phyloP scores from a whole-genome alignment of 345 rosid species.

The Pelargonium nanum region DNA sequence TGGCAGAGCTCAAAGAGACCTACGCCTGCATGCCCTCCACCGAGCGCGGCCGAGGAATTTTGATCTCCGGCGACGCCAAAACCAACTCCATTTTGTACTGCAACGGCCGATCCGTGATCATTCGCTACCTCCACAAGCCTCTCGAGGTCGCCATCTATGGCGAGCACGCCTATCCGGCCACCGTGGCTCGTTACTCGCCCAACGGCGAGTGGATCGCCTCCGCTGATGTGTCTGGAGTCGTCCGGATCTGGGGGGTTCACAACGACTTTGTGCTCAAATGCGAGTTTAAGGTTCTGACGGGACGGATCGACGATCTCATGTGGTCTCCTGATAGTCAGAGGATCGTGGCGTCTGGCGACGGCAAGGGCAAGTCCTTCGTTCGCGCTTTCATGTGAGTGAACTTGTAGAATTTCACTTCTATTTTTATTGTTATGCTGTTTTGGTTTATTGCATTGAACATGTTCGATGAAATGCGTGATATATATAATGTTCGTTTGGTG shows the following conservation, averaged over 20 bases:
- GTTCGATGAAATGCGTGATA: no score
- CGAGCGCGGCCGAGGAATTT: constrained; percentile 88
- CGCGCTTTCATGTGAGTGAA: constrained; percentile 85
- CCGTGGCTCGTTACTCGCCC: constrained; percentile 89
- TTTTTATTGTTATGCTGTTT: background rate
- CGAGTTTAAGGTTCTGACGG: constrained; percentile 84
- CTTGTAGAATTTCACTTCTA: background rate
- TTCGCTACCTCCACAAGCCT: constrained; percentile 71
- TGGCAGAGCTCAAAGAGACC: constrained; percentile 57
- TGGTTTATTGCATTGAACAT: background rate
- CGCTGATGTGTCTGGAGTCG: constrained; percentile 75
- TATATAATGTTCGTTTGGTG: no score
- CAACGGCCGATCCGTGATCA: constrained; percentile 80
- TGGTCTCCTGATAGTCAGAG: constrained; percentile 95
- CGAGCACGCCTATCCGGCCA: constrained; percentile 87
- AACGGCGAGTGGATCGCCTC: constrained; percentile 99
- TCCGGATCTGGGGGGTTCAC: constrained; percentile 87
- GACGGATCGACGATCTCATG: constrained; percentile 96
- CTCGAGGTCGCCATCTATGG: constrained; percentile 72
- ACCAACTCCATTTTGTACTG: constrained; percentile 66
- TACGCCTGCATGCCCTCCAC: constrained; percentile 82
- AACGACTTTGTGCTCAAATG: constrained; percentile 81
- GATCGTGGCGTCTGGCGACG: constrained; percentile 93
- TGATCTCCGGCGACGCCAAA: constrained; percentile 68
- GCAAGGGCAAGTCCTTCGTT: constrained; percentile 87